A percentile compares a stretch with the other conserved stretches of the same genome.
phyloP scores from a whole-genome alignment of 345 rosid species.

The Hevea brasiliensis region DNA sequence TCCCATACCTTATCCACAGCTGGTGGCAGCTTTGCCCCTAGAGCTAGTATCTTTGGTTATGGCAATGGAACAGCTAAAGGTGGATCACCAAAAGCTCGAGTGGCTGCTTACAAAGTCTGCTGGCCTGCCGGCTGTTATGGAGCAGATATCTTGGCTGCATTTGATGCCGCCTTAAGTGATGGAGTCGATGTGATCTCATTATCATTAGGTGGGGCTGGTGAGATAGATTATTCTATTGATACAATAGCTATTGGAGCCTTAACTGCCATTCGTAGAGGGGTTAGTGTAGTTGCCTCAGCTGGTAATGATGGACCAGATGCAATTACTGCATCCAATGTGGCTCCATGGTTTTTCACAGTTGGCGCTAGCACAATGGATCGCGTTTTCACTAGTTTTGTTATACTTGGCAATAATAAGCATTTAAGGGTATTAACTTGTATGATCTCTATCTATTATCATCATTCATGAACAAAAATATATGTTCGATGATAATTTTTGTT shows the following conservation, averaged over 20 bases:
- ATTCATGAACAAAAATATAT: too few species aligned
- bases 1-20: constrained; percentile 39
- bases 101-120: constrained; percentile 57
- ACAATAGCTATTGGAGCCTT: constrained; percentile 5
- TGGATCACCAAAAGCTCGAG: constrained; percentile 55
- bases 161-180: constrained; percentile 51
- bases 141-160: constrained; percentile 52
- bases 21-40: constrained; percentile 18
- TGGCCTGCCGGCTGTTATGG: constrained; percentile 45
- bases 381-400: neutral
- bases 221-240: neutral
- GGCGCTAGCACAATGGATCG: constrained; percentile 20
- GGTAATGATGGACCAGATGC: constrained; percentile 15
- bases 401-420: neutral
- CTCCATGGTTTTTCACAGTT: constrained; percentile 21
- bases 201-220: constrained; percentile 36
- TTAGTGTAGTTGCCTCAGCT: constrained; percentile 6
- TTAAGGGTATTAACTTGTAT: neutral
- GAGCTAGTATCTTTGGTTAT: constrained; percentile 26
- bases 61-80: constrained; percentile 66
- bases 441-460: too few species aligned
- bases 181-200: constrained; percentile 53
- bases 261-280: constrained; percentile 6
- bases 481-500: too few species aligned
- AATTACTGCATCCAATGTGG: neutral